Evolutionary conservation across 73 alveolate species (phyloP).

Genomic region (Symbiodinium natans): DNA sequence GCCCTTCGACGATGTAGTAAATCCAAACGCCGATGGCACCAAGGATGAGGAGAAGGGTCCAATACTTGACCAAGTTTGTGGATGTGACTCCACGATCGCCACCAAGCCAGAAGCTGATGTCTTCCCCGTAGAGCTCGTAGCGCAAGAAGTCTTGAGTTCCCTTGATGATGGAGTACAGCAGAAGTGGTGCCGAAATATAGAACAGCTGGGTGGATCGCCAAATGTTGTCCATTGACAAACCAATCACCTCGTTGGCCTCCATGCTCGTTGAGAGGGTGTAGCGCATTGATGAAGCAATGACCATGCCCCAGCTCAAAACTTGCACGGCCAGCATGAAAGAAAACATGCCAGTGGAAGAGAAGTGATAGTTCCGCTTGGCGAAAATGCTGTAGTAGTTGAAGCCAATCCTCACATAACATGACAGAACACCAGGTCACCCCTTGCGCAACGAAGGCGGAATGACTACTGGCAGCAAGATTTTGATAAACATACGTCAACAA

Average conservation of each 20-base stretch:
- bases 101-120: slow-evolving; percentile 85
- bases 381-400: slow-evolving; percentile 93
- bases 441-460: too few relatives aligned
- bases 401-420: slow-evolving; percentile 16
- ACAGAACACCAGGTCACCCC: too few relatives aligned
- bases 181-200: slow-evolving; percentile 77
- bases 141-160: slow-evolving; percentile 68
- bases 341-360: slow-evolving; percentile 86
- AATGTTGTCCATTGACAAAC: slow-evolving; percentile 85
- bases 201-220: slow-evolving; percentile 92
- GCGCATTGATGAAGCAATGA: slow-evolving; percentile 56
- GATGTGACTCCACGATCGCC: slow-evolving; percentile 87
- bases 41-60: slow-evolving; percentile 46
- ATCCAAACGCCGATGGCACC: slow-evolving; percentile 73
- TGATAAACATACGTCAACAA: too few relatives aligned
- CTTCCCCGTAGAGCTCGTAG: slow-evolving; percentile 84
- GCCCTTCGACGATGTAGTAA: slow-evolving; percentile 57
- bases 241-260: slow-evolving; percentile 84
- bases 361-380: slow-evolving; percentile 87
- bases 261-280: neutral
- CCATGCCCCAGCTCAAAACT: slow-evolving; percentile 84
- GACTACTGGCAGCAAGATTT: too few relatives aligned
- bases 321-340: slow-evolving; percentile 84
- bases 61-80: slow-evolving; percentile 75
- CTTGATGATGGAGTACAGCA: slow-evolving; percentile 76